Evolutionary conservation across 345 rosid species (phyloP), one percentile per base, ranked within the genome.

Genomic region (Gossypium anomalum): DNA sequence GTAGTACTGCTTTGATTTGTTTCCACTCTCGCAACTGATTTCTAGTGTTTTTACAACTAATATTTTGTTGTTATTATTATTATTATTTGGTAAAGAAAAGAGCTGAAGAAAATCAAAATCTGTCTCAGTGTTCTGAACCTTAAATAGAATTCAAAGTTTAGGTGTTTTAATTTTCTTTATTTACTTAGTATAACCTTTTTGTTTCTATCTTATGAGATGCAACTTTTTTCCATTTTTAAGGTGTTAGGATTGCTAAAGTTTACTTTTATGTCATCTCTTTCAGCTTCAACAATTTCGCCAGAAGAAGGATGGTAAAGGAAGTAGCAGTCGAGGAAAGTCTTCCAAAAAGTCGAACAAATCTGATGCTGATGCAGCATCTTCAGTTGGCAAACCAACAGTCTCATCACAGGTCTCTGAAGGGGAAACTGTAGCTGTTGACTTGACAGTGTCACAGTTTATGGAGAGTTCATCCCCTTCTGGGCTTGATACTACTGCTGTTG

Each of bases 281-380:
- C 90, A 95, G 99, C 92, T 95, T 87, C 98, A 95, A 84, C 97
- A 91, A 74, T 95, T 77, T 83, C 97, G 99, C 72, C 96, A 93
- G 82, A 95, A 89, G 87, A 94, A 91, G 83, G 97, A 91, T 79
- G 75, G 72, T 53, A 89, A 92, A 84, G 92, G 87, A 70, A 85
- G 93, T 61, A 78, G 87, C 80, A 85, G 94, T 83, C 89, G 83
- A 63, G 98, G 85, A 63, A 91, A 86, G 79, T 88, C 97, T 77
- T 85, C 89, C 41, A 93, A 88, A 78, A 92, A 78, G 71, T 80
- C 86, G 69, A 77, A 81, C 74, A 92, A 86, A 76, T 76, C 79
- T 67, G 88, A 86, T 75, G 61, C 80, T 83, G 93, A 83, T 53
- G 67, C 79, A 23, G 60, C 77, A 67, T 70, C 85, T 59, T 60